phyloP scores from a whole-genome alignment of 2,329 filamentous ascomycete genomes.

The Fusarium sp. region DNA sequence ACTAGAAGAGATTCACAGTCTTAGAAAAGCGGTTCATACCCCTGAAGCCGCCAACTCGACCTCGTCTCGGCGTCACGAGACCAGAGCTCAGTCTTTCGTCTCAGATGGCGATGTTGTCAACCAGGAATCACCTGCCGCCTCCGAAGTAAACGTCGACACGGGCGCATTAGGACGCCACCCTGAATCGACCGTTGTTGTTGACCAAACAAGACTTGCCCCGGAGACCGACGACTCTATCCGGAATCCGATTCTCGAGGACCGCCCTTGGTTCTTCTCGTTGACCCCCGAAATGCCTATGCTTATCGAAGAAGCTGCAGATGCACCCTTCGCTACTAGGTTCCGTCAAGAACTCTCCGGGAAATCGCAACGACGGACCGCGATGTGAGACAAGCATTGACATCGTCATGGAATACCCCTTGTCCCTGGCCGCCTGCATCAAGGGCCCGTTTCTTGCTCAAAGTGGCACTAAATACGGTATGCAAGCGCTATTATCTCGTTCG shows the following conservation, averaged over 20 bases:
- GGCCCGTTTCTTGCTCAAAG: conserved; percentile 42
- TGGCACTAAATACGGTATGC: conserved; percentile 49
- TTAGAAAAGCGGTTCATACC: conserved; percentile 8
- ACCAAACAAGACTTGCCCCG: neutral
- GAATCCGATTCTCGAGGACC: conserved; percentile 9
- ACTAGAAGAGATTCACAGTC: conserved; percentile 42
- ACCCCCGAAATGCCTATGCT: conserved; percentile 44
- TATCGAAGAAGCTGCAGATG: conserved; percentile 47
- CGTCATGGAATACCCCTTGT: conserved; percentile 39
- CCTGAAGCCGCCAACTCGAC: neutral
- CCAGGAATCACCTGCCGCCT: neutral
- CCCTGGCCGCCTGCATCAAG: conserved; percentile 52
- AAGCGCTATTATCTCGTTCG: conserved; percentile 53
- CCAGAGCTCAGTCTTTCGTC: neutral
- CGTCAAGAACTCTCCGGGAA: conserved; percentile 44
- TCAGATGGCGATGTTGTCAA: neutral
- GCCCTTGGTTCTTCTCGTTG: conserved; percentile 46
- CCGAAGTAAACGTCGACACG: neutral
- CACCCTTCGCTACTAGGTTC: conserved; percentile 48
- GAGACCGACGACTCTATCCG: neutral
- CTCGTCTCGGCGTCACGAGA: neutral
- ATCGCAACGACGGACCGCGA: no score
- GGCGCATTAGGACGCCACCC: neutral
- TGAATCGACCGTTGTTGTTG: neutral
- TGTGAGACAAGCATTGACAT: conserved; percentile 26